phyloP scores from a whole-genome alignment of 805 yeast genomes.

The Sugiyamaella smithiae region DNA sequence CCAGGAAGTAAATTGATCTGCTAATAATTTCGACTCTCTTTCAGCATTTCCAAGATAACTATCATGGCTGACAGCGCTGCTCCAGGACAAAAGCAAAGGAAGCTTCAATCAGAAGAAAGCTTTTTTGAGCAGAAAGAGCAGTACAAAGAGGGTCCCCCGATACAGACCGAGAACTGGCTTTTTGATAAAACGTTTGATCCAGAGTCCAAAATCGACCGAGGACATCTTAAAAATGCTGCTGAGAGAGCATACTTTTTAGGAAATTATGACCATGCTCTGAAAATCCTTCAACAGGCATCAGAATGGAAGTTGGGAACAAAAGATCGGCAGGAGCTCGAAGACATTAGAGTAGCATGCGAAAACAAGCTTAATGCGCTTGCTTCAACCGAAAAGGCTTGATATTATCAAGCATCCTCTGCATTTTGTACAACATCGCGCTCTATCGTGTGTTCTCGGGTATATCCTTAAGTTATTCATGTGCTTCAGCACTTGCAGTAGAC shows the following conservation, averaged over 20 bases:
- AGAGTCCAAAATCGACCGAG: conserved; percentile 52
- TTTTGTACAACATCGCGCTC: too few species aligned
- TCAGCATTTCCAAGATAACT: too few species aligned
- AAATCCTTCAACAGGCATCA: conserved; percentile 38
- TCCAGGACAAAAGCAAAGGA: too few species aligned
- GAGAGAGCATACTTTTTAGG: conserved; percentile 60
- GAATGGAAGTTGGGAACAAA: conserved; percentile 45
- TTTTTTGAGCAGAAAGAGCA: conserved; percentile 50
- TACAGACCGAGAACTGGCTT: conserved; percentile 20
- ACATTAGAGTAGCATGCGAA: conserved; percentile 43
- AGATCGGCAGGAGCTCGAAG: conserved; percentile 51
- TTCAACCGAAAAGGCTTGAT: too few species aligned
- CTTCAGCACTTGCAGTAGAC: too few species aligned
- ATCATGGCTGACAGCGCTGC: too few species aligned
- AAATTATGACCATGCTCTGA: conserved; percentile 51
- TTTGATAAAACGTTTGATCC: neutral
- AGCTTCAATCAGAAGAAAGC: conserved; percentile 65
- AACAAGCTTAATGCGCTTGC: conserved; percentile 30
- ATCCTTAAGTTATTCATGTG: too few species aligned
- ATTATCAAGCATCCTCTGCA: too few species aligned
- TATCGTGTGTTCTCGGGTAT: too few species aligned
- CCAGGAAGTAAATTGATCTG: too few species aligned
- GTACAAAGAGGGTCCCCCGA: conserved; percentile 57
- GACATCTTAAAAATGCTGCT: conserved; percentile 53
- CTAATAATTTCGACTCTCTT: too few species aligned